These are phyloP conservation scores for Tuber indicum DNA, from an alignment of 495 filamentous ascomycete genomes.

Conservation along the genomic window DNA sequence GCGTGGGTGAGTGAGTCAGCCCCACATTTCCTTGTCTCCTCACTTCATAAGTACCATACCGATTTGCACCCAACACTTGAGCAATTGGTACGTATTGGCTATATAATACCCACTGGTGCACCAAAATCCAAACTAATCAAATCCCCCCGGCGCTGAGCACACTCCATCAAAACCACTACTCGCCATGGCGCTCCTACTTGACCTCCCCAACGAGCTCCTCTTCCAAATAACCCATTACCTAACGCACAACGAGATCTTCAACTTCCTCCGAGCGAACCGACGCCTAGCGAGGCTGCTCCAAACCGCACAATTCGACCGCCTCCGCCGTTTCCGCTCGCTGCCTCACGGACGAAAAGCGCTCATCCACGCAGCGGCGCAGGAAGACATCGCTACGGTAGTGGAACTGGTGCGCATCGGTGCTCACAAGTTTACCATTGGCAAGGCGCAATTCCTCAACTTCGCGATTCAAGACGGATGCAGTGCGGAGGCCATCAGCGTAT, in stretches of 20 bases:
- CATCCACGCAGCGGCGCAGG: neutral
- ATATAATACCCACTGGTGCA: neutral
- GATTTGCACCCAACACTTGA: neutral
- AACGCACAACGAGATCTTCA: neutral
- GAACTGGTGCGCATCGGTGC: neutral
- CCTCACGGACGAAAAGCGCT: neutral
- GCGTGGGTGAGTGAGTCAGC: neutral
- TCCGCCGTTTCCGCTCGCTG: neutral
- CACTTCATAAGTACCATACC: neutral
- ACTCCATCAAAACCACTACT: neutral
- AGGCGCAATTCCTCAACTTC: neutral
- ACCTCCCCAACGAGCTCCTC: constrained; percentile 1
- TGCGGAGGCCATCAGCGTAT: neutral
- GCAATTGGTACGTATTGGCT: neutral
- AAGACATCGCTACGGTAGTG: neutral
- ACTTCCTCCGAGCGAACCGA: neutral
- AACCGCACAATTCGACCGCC: neutral
- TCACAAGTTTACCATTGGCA: neutral
- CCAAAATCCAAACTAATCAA: neutral
- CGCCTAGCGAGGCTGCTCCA: neutral
- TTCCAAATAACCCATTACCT: neutral
- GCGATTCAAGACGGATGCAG: neutral
- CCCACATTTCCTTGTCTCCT: neutral
- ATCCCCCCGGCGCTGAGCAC: neutral
- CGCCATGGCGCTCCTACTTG: neutral